A percentile compares a stretch with the other conserved stretches of the same genome.
Evolutionary conservation across 176 grass and related monocot species (phyloP).

Genomic region (Cenchrus americanus): DNA sequence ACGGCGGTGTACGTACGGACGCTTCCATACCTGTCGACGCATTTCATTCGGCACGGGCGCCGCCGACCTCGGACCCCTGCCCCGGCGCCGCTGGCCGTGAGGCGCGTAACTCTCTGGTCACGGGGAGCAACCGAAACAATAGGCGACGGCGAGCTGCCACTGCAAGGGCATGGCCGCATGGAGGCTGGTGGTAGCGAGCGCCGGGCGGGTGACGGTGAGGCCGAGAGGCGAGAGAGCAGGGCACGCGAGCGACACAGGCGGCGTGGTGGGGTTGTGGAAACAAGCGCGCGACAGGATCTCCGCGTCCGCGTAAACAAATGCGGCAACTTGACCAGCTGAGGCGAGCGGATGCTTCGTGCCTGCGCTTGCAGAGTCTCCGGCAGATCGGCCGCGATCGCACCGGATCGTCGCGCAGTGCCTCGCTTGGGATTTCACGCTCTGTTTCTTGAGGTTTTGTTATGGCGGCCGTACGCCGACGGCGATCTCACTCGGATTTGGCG

Average conservation of each 20-base stretch:
- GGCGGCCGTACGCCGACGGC: not conserved
- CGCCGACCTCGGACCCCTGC: too few relatives aligned
- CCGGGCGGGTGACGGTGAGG: not conserved
- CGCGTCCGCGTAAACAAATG: constrained; percentile 4
- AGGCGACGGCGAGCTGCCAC: not conserved
- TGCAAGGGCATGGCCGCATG: not conserved
- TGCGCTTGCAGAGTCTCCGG: not conserved
- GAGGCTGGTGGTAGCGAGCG: too few relatives aligned
- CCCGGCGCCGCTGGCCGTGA: too few relatives aligned
- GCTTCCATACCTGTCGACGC: not conserved
- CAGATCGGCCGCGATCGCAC: not conserved
- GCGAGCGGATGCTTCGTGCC: not conserved
- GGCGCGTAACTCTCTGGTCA: not conserved
- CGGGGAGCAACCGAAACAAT: not conserved
- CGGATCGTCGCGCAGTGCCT: not conserved
- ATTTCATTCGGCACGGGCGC: not conserved
- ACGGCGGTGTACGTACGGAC: not conserved
- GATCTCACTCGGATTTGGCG: constrained; percentile 20
- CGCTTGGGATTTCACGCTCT: not conserved
- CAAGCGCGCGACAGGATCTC: constrained; percentile 31
- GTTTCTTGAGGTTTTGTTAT: not conserved
- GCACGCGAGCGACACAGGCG: not conserved
- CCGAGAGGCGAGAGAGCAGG: not conserved
- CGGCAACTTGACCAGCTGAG: not conserved
- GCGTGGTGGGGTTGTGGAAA: not conserved